phyloP scores from a whole-genome alignment of 306 rosid genomes.

The Cucumis hystrix region DNA sequence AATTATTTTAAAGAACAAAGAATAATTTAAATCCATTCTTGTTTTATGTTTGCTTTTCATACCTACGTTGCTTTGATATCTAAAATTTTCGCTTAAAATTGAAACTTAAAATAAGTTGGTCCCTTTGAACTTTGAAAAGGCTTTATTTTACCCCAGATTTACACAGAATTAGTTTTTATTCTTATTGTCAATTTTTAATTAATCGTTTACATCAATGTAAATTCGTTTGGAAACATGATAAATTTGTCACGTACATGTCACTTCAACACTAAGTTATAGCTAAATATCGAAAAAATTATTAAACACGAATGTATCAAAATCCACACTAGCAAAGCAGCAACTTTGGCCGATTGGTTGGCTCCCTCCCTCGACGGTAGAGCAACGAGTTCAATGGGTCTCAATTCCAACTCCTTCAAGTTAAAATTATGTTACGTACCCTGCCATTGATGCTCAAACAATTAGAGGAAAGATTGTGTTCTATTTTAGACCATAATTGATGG shows the following conservation, averaged over 20 bases:
- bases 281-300: too few species aligned
- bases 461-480: conserved; percentile 13
- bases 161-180: background rate
- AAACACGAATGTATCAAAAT: too few species aligned
- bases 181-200: too few species aligned
- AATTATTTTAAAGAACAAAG: background rate
- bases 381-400: background rate
- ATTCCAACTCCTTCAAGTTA: background rate
- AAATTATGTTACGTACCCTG: background rate
- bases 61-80: background rate
- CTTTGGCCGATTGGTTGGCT: background rate
- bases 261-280: too few species aligned
- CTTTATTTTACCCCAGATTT: too few species aligned
- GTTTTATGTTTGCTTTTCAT: background rate
- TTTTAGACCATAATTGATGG: background rate
- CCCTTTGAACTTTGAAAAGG: background rate
- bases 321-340: background rate
- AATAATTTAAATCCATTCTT: background rate
- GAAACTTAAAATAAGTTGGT: background rate
- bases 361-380: background rate
- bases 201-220: too few species aligned
- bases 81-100: too few species aligned
- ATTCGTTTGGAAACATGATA: too few species aligned
- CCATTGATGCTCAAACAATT: conserved; percentile 1
- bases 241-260: too few species aligned